phyloP scores from a whole-genome alignment of 176 grass and related monocot genomes.

The Ensete ventricosum region DNA sequence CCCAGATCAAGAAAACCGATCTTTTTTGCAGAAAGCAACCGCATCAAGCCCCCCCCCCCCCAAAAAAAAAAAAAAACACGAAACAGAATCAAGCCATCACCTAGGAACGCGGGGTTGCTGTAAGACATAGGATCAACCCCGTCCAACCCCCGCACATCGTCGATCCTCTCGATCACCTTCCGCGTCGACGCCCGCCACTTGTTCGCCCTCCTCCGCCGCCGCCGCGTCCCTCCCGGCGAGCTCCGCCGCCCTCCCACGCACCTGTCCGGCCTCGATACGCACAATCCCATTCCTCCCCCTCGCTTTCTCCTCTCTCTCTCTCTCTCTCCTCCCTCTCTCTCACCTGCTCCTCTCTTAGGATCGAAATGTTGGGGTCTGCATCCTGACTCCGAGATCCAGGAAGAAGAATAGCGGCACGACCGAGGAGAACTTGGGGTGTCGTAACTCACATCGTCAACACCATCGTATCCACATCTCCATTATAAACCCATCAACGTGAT shows the following conservation, averaged over 20 bases:
- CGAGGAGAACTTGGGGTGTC: neutral
- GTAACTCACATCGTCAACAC: neutral
- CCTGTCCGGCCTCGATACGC: conserved; percentile 4
- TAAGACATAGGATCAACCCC: conserved; percentile 27
- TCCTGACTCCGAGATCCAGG: neutral
- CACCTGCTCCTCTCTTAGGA: neutral
- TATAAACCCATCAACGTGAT: no score
- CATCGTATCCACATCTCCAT: neutral
- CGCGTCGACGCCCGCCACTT: neutral
- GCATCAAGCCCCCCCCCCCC: neutral
- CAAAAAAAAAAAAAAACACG: neutral
- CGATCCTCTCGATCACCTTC: conserved; percentile 70
- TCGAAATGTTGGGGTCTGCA: neutral
- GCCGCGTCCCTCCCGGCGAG: neutral
- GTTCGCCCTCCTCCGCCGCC: neutral
- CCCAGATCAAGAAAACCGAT: neutral
- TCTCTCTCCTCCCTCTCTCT: neutral
- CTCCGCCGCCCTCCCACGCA: conserved; percentile 11
- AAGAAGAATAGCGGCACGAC: neutral
- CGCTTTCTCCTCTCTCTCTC: conserved; percentile 9
- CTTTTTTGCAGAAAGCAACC: neutral
- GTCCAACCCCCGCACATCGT: conserved; percentile 36
- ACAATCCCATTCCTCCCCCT: neutral
- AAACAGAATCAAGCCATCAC: conserved; percentile 12
- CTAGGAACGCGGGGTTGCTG: conserved; percentile 55